Base-by-base conservation (phyloP, 495 filamentous ascomycete genomes). In the Cercophora samala region DNA sequence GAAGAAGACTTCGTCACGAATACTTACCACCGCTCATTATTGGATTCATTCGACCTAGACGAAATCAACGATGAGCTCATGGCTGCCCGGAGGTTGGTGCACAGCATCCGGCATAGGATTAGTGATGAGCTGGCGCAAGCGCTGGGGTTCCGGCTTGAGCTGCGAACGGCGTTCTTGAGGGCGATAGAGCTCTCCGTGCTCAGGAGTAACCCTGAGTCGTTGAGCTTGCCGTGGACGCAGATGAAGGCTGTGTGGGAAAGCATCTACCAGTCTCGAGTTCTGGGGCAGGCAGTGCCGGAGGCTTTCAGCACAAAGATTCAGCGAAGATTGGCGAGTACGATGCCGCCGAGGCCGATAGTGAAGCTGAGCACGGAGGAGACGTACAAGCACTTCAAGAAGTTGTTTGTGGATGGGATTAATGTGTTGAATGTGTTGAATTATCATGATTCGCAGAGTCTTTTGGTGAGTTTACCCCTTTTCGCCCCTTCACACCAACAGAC, bases 1-100 rank as follows among this genome's bases (percentile, higher is more conserved):
- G 95, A 99, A 79, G 95, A 99, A 78, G 95, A 99, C 72, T 97
- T 98, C 70, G 90, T 93, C 23, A 91, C 91, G 4, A 92, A 96
- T 74, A 87, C 93, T 0, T 98, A 94, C 75, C 89, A 92, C 68
- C 86, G 93, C 26, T 84, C 83, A 54, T 83, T 99, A 0, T 79
- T 98, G 26, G 85, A 88, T 46, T 76, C 83, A 5, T 82, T 93
- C 51, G 82, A 87, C 32, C 71, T 76, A 5, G 77, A 80, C 5
- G 80, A 85, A 11, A 86, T 94, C 54, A 73, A 84, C 23, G 74
- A 79, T n/a, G 71, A 89, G 37, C 76, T 97, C 54, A 80, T 86
- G 56, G 76, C 86, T 56, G 91, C 90, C 26, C 69, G 87, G 18
- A 70, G 71, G 18, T 84, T 84, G 74, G 69, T 96, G 23, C 80